Base-by-base conservation (phyloP, 2,329 filamentous ascomycete genomes). In the Venturia nashicola region DNA sequence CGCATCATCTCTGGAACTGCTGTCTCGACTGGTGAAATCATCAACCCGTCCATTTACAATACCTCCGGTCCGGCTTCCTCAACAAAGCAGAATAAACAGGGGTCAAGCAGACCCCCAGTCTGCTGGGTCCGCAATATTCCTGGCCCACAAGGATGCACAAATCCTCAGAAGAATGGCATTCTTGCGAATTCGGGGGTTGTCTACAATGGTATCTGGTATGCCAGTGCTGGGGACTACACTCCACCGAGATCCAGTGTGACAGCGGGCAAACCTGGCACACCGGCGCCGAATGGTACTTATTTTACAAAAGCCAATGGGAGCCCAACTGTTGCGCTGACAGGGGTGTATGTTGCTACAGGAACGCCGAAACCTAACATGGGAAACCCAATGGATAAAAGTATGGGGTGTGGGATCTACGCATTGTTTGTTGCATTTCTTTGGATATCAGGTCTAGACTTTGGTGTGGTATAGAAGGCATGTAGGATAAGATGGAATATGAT, bases 41-140 rank as follows among this genome's bases (percentile, higher is more conserved):
- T 85, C 65, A 74, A 84, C 68, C 74, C 83, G 8, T 72, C 77
- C 0, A 74, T 69, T 0, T 89, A 82, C 71, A 77, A 78, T 64
- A 86, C 84, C 0, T 77, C 79, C 12, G 87, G 87, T 0, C 76
- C 82, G 1, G 72, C 76, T 1, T 83, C 84, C 67, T 79, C 86
- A 1, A 85, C 81, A 0, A 77, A 83, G 65, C 82, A 78, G 0
- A 83, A 84, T 68, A 76, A 76, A 0, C 65, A 72, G 18, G 75
- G 78, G n/a, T 59, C 66, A 54, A 23, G 66, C 61, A 79, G 79
- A 1, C 70, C 76, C 12, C 73, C 80, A 2, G 85, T 81, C 5
- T 91, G 86, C 73, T 90, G 82, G 74, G 69, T 89, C 9, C 79
- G 86, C 27, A 75, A 74, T 57, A 76, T 82, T 46, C 46, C 46